Conservation (phyloP, 2,329 filamentous ascomycete species). For the Fusarium chaquense region DNA sequence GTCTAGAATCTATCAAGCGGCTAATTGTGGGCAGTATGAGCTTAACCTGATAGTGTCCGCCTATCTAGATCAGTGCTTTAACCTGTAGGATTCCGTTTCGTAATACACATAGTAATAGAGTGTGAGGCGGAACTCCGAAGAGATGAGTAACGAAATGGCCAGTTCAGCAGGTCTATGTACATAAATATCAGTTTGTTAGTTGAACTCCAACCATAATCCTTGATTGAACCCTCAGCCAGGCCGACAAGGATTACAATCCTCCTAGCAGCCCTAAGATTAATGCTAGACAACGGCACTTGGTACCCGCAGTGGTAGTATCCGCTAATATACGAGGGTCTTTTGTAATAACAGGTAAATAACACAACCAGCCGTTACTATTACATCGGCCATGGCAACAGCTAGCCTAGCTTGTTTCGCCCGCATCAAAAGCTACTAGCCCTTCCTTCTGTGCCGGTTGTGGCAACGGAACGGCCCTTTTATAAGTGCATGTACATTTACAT, state of each 20-base stretch:
- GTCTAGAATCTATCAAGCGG: not conserved
- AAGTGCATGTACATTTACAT: conserved; percentile 9
- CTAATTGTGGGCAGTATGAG: not conserved
- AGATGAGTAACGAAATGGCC: not conserved
- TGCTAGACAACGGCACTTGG: not conserved
- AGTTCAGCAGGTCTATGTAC: not conserved
- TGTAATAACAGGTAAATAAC: conserved; percentile 16
- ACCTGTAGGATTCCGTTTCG: not conserved
- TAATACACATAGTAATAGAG: not conserved
- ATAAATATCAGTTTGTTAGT: no score
- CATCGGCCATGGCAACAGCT: not conserved
- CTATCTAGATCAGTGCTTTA: not conserved
- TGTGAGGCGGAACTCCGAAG: not conserved
- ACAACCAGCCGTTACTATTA: not conserved
- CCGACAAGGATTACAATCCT: not conserved
- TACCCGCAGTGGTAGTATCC: not conserved
- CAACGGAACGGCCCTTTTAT: conserved; percentile 2
- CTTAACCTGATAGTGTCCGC: not conserved
- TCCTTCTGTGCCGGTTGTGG: not conserved
- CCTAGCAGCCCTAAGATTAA: not conserved
- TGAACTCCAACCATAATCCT: not conserved
- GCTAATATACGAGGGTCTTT: not conserved
- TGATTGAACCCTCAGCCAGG: not conserved
- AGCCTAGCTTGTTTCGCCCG: not conserved
- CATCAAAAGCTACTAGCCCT: not conserved